A percentile compares a stretch with the other conserved stretches of the same genome.
phyloP scores from a whole-genome alignment of 1,284 basidiomycete genomes.

The Rhodotorula sp. region DNA sequence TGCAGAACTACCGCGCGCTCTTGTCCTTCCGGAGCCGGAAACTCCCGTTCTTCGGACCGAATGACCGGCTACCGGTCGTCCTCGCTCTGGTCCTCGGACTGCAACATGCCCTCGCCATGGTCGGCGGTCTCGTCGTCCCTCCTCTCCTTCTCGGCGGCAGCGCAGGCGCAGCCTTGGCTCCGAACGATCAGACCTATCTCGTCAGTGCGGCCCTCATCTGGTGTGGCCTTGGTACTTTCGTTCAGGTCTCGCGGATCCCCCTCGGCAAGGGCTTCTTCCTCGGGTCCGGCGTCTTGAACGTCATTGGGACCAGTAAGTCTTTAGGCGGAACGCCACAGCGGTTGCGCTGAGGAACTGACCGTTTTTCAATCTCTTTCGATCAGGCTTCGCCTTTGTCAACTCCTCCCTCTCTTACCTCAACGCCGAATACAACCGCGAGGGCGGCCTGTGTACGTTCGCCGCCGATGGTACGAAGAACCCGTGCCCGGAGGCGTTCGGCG shows the following conservation, averaged over 20 bases:
- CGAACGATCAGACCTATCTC: constrained; percentile 43
- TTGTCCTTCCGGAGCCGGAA: constrained; percentile 3
- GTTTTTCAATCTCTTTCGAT: neutral
- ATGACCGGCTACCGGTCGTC: constrained; percentile 10
- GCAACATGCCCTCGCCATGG: constrained; percentile 47
- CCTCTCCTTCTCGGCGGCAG: constrained; percentile 46
- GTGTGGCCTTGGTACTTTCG: constrained; percentile 42
- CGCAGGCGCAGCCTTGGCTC: constrained; percentile 32
- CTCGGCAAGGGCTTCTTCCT: constrained; percentile 45
- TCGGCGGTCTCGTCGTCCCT: constrained; percentile 47
- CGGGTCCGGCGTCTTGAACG: constrained; percentile 44
- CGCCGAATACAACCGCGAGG: constrained; percentile 40
- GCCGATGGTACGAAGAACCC: constrained; percentile 41
- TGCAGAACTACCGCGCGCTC: constrained; percentile 15
- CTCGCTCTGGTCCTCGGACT: constrained; percentile 37
- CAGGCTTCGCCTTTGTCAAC: constrained; percentile 45
- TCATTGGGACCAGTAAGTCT: constrained; percentile 1
- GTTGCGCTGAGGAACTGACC: neutral
- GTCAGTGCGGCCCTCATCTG: constrained; percentile 45
- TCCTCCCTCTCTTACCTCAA: constrained; percentile 20
- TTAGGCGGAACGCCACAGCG: too few species aligned
- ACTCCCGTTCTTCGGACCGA: constrained; percentile 19
- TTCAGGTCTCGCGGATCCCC: constrained; percentile 45
- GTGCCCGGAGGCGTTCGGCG: constrained; percentile 47
- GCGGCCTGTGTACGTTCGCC: constrained; percentile 41